Evolutionary conservation across 345 rosid genomes (phyloP).

Genomic region (Hibiscus syriacus): DNA sequence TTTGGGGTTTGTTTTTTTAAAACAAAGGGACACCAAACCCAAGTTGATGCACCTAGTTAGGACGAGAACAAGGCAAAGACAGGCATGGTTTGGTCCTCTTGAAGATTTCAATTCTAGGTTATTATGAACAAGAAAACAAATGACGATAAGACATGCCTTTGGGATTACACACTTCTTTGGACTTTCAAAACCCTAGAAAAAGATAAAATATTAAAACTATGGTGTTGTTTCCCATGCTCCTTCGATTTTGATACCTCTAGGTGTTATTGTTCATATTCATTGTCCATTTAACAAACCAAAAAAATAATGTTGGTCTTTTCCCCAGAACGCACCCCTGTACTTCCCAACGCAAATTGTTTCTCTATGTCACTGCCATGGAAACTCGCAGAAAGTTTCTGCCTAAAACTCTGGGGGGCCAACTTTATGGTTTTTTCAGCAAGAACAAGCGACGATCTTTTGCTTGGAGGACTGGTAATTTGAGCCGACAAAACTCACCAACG

Average conservation of each 20-base stretch:
- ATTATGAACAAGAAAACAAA: constrained; percentile 21
- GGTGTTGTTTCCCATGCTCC: constrained; percentile 8
- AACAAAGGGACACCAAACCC: neutral
- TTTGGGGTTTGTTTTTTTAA: too few species aligned
- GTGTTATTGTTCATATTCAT: too few species aligned
- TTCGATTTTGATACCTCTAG: constrained; percentile 14
- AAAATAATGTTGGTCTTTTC: neutral
- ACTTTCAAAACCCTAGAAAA: constrained; percentile 3
- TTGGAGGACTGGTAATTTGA: too few species aligned
- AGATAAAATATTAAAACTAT: neutral
- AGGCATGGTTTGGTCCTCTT: constrained; percentile 18
- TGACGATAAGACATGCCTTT: constrained; percentile 46
- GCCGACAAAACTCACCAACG: too few species aligned
- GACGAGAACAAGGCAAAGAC: constrained; percentile 8
- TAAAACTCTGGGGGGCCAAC: constrained; percentile 16
- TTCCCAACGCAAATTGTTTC: constrained; percentile 25
- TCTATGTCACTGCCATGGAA: constrained; percentile 25
- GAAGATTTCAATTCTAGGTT: constrained; percentile 16
- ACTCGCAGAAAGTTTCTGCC: constrained; percentile 17
- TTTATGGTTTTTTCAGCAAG: neutral
- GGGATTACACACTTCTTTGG: constrained; percentile 33
- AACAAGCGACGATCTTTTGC: too few species aligned
- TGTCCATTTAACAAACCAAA: too few species aligned
- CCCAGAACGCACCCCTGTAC: neutral
- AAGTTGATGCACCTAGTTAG: neutral